Base-by-base conservation (phyloP, 2,329 filamentous ascomycete genomes). In the Fusarium camptoceras region DNA sequence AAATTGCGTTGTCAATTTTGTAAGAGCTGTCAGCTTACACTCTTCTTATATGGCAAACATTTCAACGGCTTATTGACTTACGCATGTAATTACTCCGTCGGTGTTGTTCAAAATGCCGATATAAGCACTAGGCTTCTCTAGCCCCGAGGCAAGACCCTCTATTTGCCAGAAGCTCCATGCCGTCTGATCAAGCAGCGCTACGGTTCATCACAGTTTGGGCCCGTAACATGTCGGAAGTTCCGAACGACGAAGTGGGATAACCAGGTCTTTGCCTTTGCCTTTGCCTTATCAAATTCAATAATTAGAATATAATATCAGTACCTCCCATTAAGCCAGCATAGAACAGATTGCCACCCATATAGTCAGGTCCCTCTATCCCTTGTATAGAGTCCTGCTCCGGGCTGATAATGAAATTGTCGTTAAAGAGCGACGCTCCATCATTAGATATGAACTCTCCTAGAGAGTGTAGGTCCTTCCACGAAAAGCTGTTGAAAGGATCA, bases 391-490 rank as follows among this genome's bases (percentile, higher is more conserved):
- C 63, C 22, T 66, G 63, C 34, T 67, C 64, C 6, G 64, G 63
- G 2, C 63, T 63, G 9, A 60, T 64, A 14, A 66, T 66, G 2
- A 69, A 69, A 25, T 51, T 60, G 12, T 65, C 61, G 39, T 63
- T 67, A n/a, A 67, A 67, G 20, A 67, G 55, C 2, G 55, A 55
- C 1, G 73, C 51, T 24, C 70, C 70, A 31, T 76, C 72, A 44
- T 71, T 73, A 14, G 73, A 75, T 46, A 81, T 80, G 62, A 86
- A 88, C 66, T 89, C 87, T 0, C 87, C 87, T 4, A 89, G 83
- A 3, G 87, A 87, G 60, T 86, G 85, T 8, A 90, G 78, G 72
- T 89, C 87, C 2, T 88, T 81, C 88, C 88, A 90, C 1, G 87
- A 89, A 76, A 90, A 89, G 44, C 87, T 85, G 54, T 88, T 86